Base-by-base conservation (phyloP, 1,284 basidiomycete species). In the Laetiporus sulphureus region DNA sequence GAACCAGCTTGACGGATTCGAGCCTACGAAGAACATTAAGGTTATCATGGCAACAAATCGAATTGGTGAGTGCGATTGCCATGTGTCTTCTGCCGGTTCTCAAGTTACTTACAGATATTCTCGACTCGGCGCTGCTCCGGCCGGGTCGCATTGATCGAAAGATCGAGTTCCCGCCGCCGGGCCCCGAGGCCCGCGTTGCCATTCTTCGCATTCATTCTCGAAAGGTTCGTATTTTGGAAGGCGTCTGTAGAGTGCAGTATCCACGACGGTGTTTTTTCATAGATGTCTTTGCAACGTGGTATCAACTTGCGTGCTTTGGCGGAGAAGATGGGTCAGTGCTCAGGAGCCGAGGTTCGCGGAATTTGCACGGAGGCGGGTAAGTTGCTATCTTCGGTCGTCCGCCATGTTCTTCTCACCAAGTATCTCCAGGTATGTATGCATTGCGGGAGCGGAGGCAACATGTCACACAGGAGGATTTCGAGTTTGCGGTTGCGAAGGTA, bases 11-110 rank as follows among this genome's bases (percentile, higher is more conserved):
- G 95, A 99, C 59, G 95, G 95, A 10, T 99, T 99, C 64, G 95
- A 98, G 69, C 78, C 91, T 33, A 91, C 92, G 32, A 95, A 98
- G 74, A 97, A 98, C 64, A 98, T 98, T 75, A 98, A 99, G 73
- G 88, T 98, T 56, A 96, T 97, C 69, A 97, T 97, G 94, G 94
- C 94, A 25, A 97, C 94, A 42, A 98, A 98, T 68, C 88, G 94
- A 58, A 97, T 97, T 69, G 91, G 84, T 84, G 44, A n/a, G n/a
- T 41, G 68, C 60, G 25, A 6, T 42, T 23, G 25, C n/a, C 36
- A 20, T 48, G 15, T 18, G 13, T 16, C 21, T 20, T 33, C 24
- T 30, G 12, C 34, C 3, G 35, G 36, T 5, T 24, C 8, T 42
- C 42, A 7, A 43, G 40, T 13, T 29, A 24, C 24, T 16, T 43